phyloP scores from a whole-genome alignment of 345 rosid species.

The Brassica napus region DNA sequence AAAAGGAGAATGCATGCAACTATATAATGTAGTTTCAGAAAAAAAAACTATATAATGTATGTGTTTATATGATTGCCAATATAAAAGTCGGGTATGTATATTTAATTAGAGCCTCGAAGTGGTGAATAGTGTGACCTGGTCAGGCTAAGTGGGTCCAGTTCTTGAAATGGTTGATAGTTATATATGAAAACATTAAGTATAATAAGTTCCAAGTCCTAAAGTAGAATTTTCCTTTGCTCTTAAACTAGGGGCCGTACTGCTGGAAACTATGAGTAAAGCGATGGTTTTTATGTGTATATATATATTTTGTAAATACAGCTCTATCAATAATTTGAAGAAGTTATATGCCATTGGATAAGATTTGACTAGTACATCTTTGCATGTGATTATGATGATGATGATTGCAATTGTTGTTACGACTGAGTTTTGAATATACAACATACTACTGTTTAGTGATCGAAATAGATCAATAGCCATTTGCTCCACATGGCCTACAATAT shows the following conservation, averaged over 20 bases:
- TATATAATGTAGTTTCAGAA: no score
- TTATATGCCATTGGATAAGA: conserved; percentile 27
- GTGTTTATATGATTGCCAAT: conserved; percentile 17
- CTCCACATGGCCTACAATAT: conserved; percentile 22
- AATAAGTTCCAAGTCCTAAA: conserved; percentile 15
- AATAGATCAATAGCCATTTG: conserved; percentile 29
- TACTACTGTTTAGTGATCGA: conserved; percentile 32
- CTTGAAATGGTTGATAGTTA: conserved; percentile 15
- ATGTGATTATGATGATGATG: conserved; percentile 28
- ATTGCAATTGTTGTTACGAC: conserved; percentile 29
- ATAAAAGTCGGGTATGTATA: conserved; percentile 5
- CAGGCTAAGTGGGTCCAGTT: conserved; percentile 31
- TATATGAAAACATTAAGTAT: neutral
- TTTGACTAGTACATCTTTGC: conserved; percentile 28
- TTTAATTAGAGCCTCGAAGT: conserved; percentile 34
- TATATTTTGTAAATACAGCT: neutral
- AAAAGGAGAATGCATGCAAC: neutral
- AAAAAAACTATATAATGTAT: neutral
- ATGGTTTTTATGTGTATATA: neutral
- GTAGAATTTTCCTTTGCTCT: conserved; percentile 11
- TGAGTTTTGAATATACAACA: conserved; percentile 20
- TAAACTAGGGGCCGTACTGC: conserved; percentile 38
- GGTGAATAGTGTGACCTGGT: conserved; percentile 26
- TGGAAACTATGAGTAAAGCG: conserved; percentile 17
- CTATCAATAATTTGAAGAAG: conserved; percentile 7